Percentiles rank a stretch among this genome's conserved stretches.
These are phyloP conservation scores for Colletotrichum shisoi DNA, from an alignment of 2,329 filamentous ascomycete genomes.

Conservation along the genomic window DNA sequence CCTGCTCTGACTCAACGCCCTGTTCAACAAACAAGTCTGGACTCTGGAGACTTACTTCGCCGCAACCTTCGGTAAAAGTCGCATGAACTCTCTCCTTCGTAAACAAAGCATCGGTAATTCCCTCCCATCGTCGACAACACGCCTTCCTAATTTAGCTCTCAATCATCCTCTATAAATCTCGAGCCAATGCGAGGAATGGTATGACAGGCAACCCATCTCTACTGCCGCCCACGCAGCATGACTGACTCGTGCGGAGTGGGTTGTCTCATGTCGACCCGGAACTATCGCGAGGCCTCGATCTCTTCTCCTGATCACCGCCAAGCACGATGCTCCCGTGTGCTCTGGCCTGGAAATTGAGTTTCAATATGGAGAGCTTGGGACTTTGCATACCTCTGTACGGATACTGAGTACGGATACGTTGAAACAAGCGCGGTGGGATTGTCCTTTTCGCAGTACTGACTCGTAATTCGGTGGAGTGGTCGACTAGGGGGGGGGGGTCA, in stretches of 20 bases:
- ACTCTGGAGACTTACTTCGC: no score
- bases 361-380: conserved; percentile 27
- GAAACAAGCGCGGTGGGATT: conserved; percentile 17
- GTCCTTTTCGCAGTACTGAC: conserved; percentile 3
- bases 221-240: background rate
- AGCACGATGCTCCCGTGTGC: conserved; percentile 14
- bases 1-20: no score
- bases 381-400: no score
- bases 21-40: background rate
- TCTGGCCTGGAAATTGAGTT: conserved; percentile 6
- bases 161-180: no score
- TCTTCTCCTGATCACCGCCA: conserved; percentile 24
- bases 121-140: background rate
- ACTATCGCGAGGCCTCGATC: conserved; percentile 17
- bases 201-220: no score
- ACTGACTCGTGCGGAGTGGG: background rate
- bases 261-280: conserved; percentile 16
- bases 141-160: background rate
- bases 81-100: no score
- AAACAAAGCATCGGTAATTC: background rate
- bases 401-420: conserved; percentile 17
- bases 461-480: background rate
- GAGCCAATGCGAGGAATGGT: background rate
- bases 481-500: no score
- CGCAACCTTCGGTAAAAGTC: background rate